A percentile compares a stretch with the other conserved stretches of the same genome.
These are phyloP conservation scores for Scedosporium aurantiacum DNA, from an alignment of 2,329 filamentous ascomycete species.

Conservation along the genomic window DNA sequence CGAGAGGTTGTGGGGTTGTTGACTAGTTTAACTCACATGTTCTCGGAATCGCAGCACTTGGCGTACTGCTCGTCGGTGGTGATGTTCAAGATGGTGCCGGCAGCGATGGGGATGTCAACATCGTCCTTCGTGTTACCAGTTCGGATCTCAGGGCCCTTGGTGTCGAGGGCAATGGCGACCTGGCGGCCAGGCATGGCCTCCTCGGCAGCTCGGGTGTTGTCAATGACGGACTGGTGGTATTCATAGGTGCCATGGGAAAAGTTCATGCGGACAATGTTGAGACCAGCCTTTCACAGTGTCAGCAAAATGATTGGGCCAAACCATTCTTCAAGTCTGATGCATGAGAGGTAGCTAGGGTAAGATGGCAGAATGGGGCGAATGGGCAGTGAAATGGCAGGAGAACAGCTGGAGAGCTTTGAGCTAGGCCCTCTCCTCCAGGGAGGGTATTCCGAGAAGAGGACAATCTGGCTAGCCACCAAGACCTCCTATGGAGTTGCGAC, in stretches of 20 bases:
- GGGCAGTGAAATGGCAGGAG: too few species aligned
- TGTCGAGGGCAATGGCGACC: slow-evolving; percentile 85
- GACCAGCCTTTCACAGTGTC: slow-evolving; percentile 44
- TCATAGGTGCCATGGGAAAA: slow-evolving; percentile 75
- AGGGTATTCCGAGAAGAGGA: too few species aligned
- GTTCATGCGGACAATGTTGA: slow-evolving; percentile 99
- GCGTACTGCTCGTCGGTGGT: slow-evolving; percentile 93
- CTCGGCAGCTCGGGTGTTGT: slow-evolving; percentile 86
- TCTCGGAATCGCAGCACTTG: slow-evolving; percentile 71
- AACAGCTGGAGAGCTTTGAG: too few species aligned
- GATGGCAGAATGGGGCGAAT: too few species aligned
- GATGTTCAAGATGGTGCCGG: slow-evolving; percentile 81
- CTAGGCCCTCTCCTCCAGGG: too few species aligned
- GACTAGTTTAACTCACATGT: slow-evolving; percentile 60
- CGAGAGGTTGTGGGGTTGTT: background rate
- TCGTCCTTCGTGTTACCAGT: slow-evolving; percentile 65
- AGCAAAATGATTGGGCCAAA: background rate
- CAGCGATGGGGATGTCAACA: slow-evolving; percentile 78
- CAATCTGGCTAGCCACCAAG: too few species aligned
- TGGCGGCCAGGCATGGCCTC: slow-evolving; percentile 67
- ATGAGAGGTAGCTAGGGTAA: too few species aligned
- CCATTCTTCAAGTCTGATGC: too few species aligned
- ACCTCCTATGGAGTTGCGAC: background rate
- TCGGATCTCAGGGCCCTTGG: slow-evolving; percentile 52
- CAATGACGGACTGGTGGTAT: slow-evolving; percentile 97